A percentile compares a stretch with the other conserved stretches of the same genome.
Conservation (phyloP, 208 protist genomes). For the Angomonas ambiguus region DNA sequence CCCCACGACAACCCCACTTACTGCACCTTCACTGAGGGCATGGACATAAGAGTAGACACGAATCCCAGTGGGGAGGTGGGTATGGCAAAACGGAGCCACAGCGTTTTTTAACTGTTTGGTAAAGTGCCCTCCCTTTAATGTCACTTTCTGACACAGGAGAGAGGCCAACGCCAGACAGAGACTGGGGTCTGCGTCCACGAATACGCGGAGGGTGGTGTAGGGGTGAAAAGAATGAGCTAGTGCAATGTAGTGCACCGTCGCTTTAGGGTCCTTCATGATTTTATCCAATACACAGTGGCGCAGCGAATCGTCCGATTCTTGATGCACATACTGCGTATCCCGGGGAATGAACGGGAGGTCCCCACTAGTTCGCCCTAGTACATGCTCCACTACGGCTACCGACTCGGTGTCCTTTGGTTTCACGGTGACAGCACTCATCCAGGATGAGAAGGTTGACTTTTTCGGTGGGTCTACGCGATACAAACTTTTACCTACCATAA, state of each 20-base stretch:
- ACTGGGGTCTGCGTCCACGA: constrained; percentile 16
- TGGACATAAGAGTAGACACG: constrained; percentile 39
- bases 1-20: constrained; percentile 46
- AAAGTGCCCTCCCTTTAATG: constrained; percentile 38
- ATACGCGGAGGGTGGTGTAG: constrained; percentile 39
- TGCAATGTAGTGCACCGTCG: constrained; percentile 43
- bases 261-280: not conserved
- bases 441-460: not conserved
- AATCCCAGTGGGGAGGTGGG: not conserved
- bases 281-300: constrained; percentile 16
- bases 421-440: not conserved
- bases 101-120: constrained; percentile 10
- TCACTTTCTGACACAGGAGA: constrained; percentile 36
- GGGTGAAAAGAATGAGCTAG: constrained; percentile 65
- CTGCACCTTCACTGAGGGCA: constrained; percentile 30
- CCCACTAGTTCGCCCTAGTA: not conserved
- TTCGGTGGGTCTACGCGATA: constrained; percentile 7
- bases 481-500: constrained; percentile 30
- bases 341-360: constrained; percentile 14
- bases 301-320: constrained; percentile 4
- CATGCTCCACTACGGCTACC: constrained; percentile 16
- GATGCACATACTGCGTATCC: constrained; percentile 23
- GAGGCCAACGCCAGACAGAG: constrained; percentile 31
- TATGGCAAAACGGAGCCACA: constrained; percentile 17
- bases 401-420: not conserved